phyloP scores from a whole-genome alignment of 2,329 filamentous ascomycete species.

The Sporothrix luriei region DNA sequence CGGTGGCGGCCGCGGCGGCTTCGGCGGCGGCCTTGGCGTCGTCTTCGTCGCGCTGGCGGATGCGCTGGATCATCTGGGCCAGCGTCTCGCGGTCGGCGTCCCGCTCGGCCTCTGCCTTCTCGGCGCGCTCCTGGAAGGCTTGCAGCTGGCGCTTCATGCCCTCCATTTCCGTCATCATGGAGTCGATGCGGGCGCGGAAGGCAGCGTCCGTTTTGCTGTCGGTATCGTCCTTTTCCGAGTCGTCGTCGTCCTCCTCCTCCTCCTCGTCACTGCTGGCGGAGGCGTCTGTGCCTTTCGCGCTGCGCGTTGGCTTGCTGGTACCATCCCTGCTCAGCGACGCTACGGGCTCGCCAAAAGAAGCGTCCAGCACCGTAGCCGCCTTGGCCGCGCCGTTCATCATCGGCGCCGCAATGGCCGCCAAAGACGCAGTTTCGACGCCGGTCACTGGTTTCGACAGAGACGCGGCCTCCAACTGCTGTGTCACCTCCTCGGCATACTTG shows the following conservation, averaged over 20 bases:
- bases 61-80: slow-evolving; percentile 83
- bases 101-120: slow-evolving; percentile 77
- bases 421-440: neutral
- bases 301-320: neutral
- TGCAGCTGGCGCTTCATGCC: slow-evolving; percentile 80
- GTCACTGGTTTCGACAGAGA: neutral
- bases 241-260: neutral
- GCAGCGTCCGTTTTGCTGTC: neutral
- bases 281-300: neutral
- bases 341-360: slow-evolving; percentile 50
- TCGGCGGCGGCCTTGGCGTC: slow-evolving; percentile 51
- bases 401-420: neutral
- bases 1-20: slow-evolving; percentile 43
- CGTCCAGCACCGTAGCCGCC: slow-evolving; percentile 47
- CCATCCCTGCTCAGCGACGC: neutral
- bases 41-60: slow-evolving; percentile 67
- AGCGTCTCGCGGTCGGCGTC: slow-evolving; percentile 72
- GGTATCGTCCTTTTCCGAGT: neutral
- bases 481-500: slow-evolving; percentile 80
- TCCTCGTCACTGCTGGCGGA: neutral
- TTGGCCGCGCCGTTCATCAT: slow-evolving; percentile 48
- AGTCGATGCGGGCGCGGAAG: slow-evolving; percentile 72
- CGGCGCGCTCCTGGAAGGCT: slow-evolving; percentile 73
- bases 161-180: slow-evolving; percentile 77
- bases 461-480: slow-evolving; percentile 62